Evolutionary conservation across 345 rosid genomes (phyloP), one percentile per base, ranked within the genome.

Genomic region (Lepidium sativum): DNA sequence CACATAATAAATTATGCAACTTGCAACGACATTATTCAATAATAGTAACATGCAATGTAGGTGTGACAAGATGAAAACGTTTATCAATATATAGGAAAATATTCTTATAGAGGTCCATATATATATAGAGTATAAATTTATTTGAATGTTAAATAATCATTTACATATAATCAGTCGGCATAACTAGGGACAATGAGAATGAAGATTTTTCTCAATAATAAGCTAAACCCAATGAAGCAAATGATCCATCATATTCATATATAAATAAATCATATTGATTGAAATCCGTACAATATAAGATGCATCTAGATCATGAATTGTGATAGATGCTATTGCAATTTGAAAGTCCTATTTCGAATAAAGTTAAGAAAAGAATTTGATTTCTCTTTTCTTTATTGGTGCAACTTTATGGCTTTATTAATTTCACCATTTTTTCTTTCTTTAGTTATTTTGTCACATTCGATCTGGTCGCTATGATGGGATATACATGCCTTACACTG

Each of bases 391-490:
- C 31, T 44, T 62, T 40, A 18, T 55, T 17, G 31, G 4, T 27
- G 37, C 65, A 72, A 50, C 76, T 72, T 72, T 72, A 56, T 65
- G 54, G 71, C 76, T 72, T 65, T 72, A 72, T 57, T 65, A 56
- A 32, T 42, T 72, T 72, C 5, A 48, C 34, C 67, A 72, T 23
- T 60, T 67, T 27, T 27, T 27, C 31, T 27, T 27, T 27, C 31
- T 65, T 65, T 65, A 40, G 64, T 41, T 65, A 72, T 72, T 72
- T 72, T 71, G 70, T 57, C 70, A 65, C 70, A 31, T 64, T 71
- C 75, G 70, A 71, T 56, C 54, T 64, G 75, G 76, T 72, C 71
- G 71, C 67, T 31, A 50, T 17, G 49, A 58, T 72, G 71, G 76
- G 76, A 72, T 72, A 70, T 65, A 65, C 71, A 58, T 51, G 71